Evolutionary conservation across 352 stramenopile species (phyloP), one percentile per base, ranked within the genome.

Genomic region (Aphanomyces invadans): DNA sequence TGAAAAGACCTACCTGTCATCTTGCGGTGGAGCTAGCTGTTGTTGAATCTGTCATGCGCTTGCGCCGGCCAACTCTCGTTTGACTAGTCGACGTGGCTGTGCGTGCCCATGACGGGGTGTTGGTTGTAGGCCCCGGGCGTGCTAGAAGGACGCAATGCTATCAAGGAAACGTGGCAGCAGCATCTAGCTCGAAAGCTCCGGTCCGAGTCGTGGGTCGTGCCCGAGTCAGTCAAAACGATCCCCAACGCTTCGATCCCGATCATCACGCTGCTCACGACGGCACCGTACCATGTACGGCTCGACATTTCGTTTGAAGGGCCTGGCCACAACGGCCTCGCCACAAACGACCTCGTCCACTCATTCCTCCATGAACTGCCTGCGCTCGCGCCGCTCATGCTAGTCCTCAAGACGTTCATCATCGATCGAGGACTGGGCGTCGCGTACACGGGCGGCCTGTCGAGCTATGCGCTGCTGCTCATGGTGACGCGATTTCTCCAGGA

Each of bases 121-220:
- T 21, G 32, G 25, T 1, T n/a, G 49, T 33, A 57, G 49, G 93
- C 95, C 23, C 95, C 95, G 36, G 96, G 96, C 32, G 91, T 97
- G 49, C 71, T 99, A 33, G 96, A 99, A 87, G 96, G 96, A 39
- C 82, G 96, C 68, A 99, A 99, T 74, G 96, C 96, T 17, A 98
- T 99, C 69, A 98, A 98, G 70, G 95, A 98, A 71, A 97, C 92
- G 5, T 98, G 92, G 80, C 96, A 99, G 73, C 97, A 98, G 72
- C 91, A 99, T 32, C 80, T 99, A 12, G 91, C 95, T 25, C 83
- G 96, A 33, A 98, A 97, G 61, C 75, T 99, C 11, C 95, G 95
- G 19, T 83, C 89, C 70, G 93, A 98, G 57, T 79, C 86, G 2
- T 97, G 91, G 91, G 89, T 97, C 44, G 79, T 96, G 23, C 78